Evolutionary conservation across 1,284 basidiomycete genomes (phyloP), one percentile per base, ranked within the genome.

Genomic region (Apiotrichum mycotoxinovorans): DNA sequence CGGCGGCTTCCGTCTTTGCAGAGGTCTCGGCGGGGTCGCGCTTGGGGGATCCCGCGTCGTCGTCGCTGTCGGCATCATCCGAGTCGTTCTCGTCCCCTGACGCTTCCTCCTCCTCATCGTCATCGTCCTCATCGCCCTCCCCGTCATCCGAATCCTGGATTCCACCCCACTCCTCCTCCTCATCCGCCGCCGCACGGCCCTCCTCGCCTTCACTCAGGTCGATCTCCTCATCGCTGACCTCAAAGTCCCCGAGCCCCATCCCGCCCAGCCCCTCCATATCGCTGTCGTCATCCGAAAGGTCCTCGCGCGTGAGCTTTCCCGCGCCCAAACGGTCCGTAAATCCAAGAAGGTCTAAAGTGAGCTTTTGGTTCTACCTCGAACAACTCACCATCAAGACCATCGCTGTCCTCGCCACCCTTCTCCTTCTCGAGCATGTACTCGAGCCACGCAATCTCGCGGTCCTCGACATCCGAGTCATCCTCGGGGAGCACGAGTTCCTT

Each of bases 391-490:
- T 86, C 87, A 20, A 83, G 67, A 0, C 79, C 82, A 66, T 82
- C 81, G 9, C 65, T 71, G 20, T 74, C 74, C 14, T 67, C 66
- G 26, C 65, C 72, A 59, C 79, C 80, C 61, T 79, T 80, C 35
- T 78, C 69, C 63, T 83, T 82, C 22, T 67, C 62, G 18, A 92
- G 79, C 72, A 85, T 85, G 14, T 81, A 79, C 73, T 92, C 90
- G 14, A 92, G 78, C 79, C 87, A 85, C 1, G 83, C 81, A 48
- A 91, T 92, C 69, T 90, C 88, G 1, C 80, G 80, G 66, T 90
- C 88, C 64, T 91, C 90, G 30, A 84, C 80, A 43, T 82, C 79
- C 17, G 42, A 52, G 35, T 58, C 60, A 20, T 57, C 52, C 30
- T 51, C 49, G 9, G 56, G 57, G 4, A 64, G 60, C 82, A 54